Conservation (phyloP, 768 basidiomycete species). For the Mycena maculata region DNA sequence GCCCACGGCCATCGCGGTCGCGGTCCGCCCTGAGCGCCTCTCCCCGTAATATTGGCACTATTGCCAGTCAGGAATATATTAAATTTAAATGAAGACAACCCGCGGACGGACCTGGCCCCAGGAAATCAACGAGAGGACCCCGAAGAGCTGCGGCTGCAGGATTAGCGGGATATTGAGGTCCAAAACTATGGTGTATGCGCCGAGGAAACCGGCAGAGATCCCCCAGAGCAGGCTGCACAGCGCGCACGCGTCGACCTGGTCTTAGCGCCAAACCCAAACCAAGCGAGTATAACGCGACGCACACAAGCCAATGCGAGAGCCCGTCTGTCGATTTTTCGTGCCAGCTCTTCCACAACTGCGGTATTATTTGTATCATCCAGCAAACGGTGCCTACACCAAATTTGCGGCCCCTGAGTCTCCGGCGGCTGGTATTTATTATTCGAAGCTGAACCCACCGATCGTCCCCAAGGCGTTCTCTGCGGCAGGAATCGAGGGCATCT, state of each 20-base stretch:
- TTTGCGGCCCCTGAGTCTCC: neutral
- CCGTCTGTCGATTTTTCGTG: constrained; percentile 75
- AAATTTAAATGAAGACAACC: too few relatives aligned
- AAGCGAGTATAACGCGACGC: constrained; percentile 31
- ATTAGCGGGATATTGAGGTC: constrained; percentile 79
- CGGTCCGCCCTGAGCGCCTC: constrained; percentile 49
- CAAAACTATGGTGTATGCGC: constrained; percentile 75
- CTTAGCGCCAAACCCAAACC: neutral
- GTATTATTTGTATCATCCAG: constrained; percentile 76
- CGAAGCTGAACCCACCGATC: constrained; percentile 55
- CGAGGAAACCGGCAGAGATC: constrained; percentile 66
- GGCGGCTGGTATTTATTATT: neutral
- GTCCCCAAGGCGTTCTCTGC: constrained; percentile 80
- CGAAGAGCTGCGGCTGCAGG: constrained; percentile 74
- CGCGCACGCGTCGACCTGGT: too few relatives aligned
- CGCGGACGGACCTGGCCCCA: constrained; percentile 67
- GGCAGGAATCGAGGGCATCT: constrained; percentile 61
- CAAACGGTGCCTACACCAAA: constrained; percentile 65
- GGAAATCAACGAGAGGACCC: constrained; percentile 66
- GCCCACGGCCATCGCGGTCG: constrained; percentile 50
- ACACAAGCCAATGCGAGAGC: constrained; percentile 77
- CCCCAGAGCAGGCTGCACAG: constrained; percentile 70
- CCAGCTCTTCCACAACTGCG: constrained; percentile 81
- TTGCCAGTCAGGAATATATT: too few relatives aligned
- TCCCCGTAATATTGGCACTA: constrained; percentile 77